Evolutionary conservation across 2,329 filamentous ascomycete genomes (phyloP).

Genomic region (Ophiostoma novo-ulmi): DNA sequence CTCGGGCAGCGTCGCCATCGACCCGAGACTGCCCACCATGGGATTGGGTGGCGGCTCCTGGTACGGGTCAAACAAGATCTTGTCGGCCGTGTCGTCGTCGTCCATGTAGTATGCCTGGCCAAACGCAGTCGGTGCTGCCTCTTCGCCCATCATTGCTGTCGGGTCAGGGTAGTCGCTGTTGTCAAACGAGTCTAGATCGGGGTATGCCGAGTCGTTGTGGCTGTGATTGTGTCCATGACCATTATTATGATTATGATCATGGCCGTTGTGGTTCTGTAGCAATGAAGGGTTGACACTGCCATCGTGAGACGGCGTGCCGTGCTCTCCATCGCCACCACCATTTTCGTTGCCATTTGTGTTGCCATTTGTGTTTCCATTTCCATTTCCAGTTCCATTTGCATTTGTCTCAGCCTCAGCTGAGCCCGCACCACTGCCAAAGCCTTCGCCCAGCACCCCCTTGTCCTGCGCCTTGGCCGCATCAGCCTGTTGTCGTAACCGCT

Average conservation of each 20-base stretch:
- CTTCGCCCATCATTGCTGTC: conserved; percentile 13
- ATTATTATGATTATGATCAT: background rate
- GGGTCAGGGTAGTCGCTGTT: background rate
- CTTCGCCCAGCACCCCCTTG: conserved; percentile 23
- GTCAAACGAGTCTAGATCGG: background rate
- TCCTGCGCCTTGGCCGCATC: conserved; percentile 54
- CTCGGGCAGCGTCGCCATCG: conserved; percentile 48
- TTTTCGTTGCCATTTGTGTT: background rate
- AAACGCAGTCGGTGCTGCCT: conserved; percentile 36
- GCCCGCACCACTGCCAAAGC: background rate
- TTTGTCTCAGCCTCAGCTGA: background rate
- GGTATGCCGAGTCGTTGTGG: conserved; percentile 6
- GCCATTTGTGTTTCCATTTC: background rate
- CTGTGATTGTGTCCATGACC: no score
- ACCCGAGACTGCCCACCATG: conserved; percentile 37
- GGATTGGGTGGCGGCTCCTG: conserved; percentile 47
- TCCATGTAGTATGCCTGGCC: conserved; percentile 60
- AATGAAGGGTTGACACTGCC: conserved; percentile 11
- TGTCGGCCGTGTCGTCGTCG: conserved; percentile 53
- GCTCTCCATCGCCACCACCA: background rate
- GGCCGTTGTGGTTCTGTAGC: conserved; percentile 14
- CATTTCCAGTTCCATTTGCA: background rate
- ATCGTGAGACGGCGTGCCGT: background rate
- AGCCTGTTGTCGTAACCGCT: conserved; percentile 51
- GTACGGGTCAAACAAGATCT: conserved; percentile 56